Conservation (phyloP, 768 basidiomycete species). For the Mycena kentingensis region DNA sequence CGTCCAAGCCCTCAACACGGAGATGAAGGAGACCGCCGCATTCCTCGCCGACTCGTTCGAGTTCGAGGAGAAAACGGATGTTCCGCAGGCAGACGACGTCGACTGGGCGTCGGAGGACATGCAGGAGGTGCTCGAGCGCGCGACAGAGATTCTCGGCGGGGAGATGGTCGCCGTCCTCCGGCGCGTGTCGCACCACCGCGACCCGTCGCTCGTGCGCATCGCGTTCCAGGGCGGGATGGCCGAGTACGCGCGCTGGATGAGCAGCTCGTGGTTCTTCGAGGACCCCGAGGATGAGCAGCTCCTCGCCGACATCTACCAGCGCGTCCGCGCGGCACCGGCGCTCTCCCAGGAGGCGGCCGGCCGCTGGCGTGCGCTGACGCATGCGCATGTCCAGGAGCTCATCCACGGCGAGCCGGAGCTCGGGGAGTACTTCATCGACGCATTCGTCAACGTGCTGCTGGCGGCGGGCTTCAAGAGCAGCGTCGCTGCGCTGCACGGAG, state of each 20-base stretch:
- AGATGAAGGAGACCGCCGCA: conserved; percentile 50
- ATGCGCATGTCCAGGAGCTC: conserved; percentile 45
- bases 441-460: conserved; percentile 46
- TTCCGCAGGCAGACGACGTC: conserved; percentile 7
- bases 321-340: conserved; percentile 46
- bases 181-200: conserved; percentile 40
- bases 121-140: conserved; percentile 30
- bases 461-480: conserved; percentile 35
- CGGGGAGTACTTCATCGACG: conserved; percentile 38
- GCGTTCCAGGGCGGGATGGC: conserved; percentile 48
- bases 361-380: conserved; percentile 58
- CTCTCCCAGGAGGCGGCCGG: conserved; percentile 48
- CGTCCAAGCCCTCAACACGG: conserved; percentile 48
- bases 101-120: conserved; percentile 22
- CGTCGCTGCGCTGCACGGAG: conserved; percentile 37
- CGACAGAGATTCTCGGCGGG: conserved; percentile 32
- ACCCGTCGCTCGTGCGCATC: conserved; percentile 44
- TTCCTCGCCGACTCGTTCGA: conserved; percentile 47
- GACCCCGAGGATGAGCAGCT: conserved; percentile 49
- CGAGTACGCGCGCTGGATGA: conserved; percentile 52
- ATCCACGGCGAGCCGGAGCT: conserved; percentile 38
- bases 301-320: conserved; percentile 43
- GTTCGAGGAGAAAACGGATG: conserved; percentile 21
- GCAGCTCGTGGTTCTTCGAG: conserved; percentile 53
- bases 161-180: conserved; percentile 43